Evolutionary conservation across 2,329 filamentous ascomycete species (phyloP).

Genomic region (Cladorrhinum sp.): DNA sequence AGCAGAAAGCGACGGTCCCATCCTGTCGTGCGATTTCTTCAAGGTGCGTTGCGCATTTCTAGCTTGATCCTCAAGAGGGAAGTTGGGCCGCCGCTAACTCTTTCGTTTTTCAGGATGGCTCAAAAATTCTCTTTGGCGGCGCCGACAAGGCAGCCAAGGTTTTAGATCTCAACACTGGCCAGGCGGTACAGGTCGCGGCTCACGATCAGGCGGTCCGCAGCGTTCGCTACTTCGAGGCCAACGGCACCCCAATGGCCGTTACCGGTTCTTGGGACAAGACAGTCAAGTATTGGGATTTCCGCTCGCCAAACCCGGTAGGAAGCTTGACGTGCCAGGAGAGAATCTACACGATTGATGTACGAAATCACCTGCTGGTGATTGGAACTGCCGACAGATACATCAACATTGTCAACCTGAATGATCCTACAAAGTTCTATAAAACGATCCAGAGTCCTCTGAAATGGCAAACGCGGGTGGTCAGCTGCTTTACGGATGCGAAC

Average conservation of each 20-base stretch:
- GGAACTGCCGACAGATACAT: constrained; percentile 95
- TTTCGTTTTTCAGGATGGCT: constrained; percentile 67
- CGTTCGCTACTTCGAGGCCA: constrained; percentile 73
- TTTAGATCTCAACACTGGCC: constrained; percentile 71
- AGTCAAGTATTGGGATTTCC: constrained; percentile 84
- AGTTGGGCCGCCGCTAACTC: not conserved
- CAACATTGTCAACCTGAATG: constrained; percentile 87
- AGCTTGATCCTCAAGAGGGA: too few relatives aligned
- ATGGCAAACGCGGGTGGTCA: constrained; percentile 95
- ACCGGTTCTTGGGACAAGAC: constrained; percentile 93
- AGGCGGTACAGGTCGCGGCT: constrained; percentile 70
- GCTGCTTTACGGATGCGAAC: constrained; percentile 86
- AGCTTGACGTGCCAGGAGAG: constrained; percentile 69
- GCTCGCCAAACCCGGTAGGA: constrained; percentile 62
- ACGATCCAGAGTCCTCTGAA: constrained; percentile 93
- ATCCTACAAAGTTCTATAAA: constrained; percentile 92
- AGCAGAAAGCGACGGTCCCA: constrained; percentile 82
- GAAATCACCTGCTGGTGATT: constrained; percentile 82
- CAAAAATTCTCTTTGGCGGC: constrained; percentile 80
- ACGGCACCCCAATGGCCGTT: constrained; percentile 75
- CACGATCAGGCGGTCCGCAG: constrained; percentile 81
- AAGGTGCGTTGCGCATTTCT: constrained; percentile 56
- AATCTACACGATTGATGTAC: constrained; percentile 88
- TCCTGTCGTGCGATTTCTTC: constrained; percentile 82
- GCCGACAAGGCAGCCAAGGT: constrained; percentile 89